Evolutionary conservation across 371 early-diverging fungal genomes (phyloP).

Genomic region (Mucor saturninus): DNA sequence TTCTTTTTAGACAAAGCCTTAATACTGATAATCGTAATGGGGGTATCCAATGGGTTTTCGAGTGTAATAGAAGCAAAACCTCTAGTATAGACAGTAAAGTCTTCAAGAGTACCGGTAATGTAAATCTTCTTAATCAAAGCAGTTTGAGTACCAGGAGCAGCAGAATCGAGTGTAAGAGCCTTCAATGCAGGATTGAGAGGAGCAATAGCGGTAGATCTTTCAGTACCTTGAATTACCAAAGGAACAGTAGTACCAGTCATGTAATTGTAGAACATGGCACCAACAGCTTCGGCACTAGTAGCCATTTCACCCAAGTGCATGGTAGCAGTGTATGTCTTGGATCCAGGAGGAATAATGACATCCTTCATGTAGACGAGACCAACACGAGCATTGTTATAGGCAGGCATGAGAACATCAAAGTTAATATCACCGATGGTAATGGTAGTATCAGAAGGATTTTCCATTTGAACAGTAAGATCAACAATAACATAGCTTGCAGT

Average conservation of each 20-base stretch:
- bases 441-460: slow-evolving; percentile 60
- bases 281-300: slow-evolving; percentile 27
- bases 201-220: slow-evolving; percentile 43
- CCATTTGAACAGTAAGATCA: slow-evolving; percentile 40
- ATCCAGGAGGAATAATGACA: slow-evolving; percentile 55
- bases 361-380: slow-evolving; percentile 43
- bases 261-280: slow-evolving; percentile 38
- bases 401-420: slow-evolving; percentile 49
- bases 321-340: slow-evolving; percentile 42
- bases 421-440: slow-evolving; percentile 56
- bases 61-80: slow-evolving; percentile 35
- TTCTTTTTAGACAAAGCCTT: slow-evolving; percentile 23
- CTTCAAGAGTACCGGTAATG: slow-evolving; percentile 10
- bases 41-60: slow-evolving; percentile 52
- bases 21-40: slow-evolving; percentile 40
- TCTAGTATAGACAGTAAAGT: slow-evolving; percentile 9
- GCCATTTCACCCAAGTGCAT: slow-evolving; percentile 40
- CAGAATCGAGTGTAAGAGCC: slow-evolving; percentile 42
- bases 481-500: slow-evolving; percentile 42
- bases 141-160: slow-evolving; percentile 51
- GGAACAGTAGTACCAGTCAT: slow-evolving; percentile 46
- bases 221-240: slow-evolving; percentile 48
- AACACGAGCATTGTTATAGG: slow-evolving; percentile 33
- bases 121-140: slow-evolving; percentile 38
- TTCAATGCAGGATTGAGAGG: slow-evolving; percentile 51